A percentile compares a stretch with the other conserved stretches of the same genome.
These are phyloP conservation scores for Phoenix roebelenii DNA, from an alignment of 176 grass and related monocot species.

Conservation along the genomic window DNA sequence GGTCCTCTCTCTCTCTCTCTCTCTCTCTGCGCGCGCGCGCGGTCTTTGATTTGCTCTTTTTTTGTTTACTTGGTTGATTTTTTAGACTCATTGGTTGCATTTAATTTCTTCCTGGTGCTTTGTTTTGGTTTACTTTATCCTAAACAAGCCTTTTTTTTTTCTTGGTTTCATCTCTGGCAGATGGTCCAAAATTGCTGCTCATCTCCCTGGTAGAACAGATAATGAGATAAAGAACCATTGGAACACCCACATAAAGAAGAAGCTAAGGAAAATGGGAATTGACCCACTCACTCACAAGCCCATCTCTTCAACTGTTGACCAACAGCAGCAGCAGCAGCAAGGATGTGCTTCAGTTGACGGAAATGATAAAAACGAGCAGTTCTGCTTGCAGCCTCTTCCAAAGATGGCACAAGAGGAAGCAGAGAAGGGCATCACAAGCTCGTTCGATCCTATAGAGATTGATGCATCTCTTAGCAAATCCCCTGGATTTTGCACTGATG, in stretches of 20 bases:
- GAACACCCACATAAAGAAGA: slow-evolving; percentile 18
- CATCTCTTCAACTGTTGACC: neutral
- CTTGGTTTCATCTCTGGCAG: neutral
- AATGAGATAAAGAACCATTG: slow-evolving; percentile 15
- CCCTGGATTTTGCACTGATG: slow-evolving; percentile 9
- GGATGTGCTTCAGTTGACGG: neutral
- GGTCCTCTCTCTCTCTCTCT: no score
- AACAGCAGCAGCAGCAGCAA: slow-evolving; percentile 7
- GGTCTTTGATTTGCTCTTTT: neutral
- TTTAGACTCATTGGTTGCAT: neutral
- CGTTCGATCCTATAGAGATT: neutral
- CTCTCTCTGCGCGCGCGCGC: no score
- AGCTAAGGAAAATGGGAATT: slow-evolving; percentile 13
- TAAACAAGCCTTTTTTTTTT: neutral
- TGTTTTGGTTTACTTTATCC: neutral
- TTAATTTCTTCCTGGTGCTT: no score
- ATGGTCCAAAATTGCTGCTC: slow-evolving; percentile 7
- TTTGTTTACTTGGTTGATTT: no score
- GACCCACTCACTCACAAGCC: slow-evolving; percentile 1
- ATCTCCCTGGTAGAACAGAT: slow-evolving; percentile 7
- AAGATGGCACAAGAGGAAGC: neutral
- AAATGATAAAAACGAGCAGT: neutral
- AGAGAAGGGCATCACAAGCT: neutral
- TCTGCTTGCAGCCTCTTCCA: neutral
- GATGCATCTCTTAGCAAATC: neutral